Conservation (phyloP, 306 rosid species). For the Cercis canadensis region DNA sequence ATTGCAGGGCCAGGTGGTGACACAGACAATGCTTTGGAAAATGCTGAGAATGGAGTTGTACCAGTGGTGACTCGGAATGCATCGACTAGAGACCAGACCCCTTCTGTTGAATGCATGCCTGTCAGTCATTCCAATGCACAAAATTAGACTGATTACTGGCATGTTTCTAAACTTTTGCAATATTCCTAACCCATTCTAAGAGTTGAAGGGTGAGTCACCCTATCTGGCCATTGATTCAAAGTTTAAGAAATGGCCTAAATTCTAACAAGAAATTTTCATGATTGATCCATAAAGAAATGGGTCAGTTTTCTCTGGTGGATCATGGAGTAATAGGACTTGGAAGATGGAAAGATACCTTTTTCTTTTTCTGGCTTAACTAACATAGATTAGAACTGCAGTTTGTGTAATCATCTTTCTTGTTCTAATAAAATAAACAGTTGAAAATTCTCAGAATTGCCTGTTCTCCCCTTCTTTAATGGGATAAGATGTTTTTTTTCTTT, state of each 20-base stretch:
- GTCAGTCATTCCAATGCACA: constrained; percentile 49
- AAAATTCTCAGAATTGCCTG: constrained; percentile 26
- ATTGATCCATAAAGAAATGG: constrained; percentile 56
- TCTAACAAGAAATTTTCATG: constrained; percentile 50
- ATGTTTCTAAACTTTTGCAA: constrained; percentile 39
- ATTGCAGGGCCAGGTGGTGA: constrained; percentile 55
- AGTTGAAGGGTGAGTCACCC: constrained; percentile 42
- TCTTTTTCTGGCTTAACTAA: constrained; percentile 29
- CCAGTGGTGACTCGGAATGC: constrained; percentile 38
- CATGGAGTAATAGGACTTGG: constrained; percentile 39
- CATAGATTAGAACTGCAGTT: constrained; percentile 38
- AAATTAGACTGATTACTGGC: constrained; percentile 46
- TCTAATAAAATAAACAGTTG: constrained; percentile 22
- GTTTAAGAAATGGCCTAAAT: constrained; percentile 41
- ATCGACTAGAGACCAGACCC: constrained; percentile 42
- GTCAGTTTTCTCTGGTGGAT: constrained; percentile 28
- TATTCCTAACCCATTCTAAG: constrained; percentile 53
- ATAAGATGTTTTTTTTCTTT: no score
- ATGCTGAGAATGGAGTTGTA: constrained; percentile 62
- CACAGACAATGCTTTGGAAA: constrained; percentile 53
- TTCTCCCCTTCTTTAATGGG: neutral
- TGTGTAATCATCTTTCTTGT: constrained; percentile 27
- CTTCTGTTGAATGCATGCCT: constrained; percentile 42
- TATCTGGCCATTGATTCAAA: constrained; percentile 41
- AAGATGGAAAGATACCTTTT: constrained; percentile 27